Percentiles rank a stretch among this genome's conserved stretches.
Conservation (phyloP, 495 filamentous ascomycete genomes). For the Penicillium paradoxum region DNA sequence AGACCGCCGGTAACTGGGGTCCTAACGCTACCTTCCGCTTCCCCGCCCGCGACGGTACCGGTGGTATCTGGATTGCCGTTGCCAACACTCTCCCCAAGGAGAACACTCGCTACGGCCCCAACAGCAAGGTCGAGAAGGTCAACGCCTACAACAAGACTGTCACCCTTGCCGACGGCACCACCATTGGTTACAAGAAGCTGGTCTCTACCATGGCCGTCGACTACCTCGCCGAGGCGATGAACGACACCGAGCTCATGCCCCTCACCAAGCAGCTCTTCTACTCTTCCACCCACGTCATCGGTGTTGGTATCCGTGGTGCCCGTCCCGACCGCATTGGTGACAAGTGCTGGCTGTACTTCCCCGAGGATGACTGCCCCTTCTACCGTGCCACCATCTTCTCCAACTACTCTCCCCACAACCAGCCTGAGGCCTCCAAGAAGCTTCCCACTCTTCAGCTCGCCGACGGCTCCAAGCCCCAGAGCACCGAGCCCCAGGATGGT, state of each 20-base stretch:
- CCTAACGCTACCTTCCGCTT: conserved; percentile 99
- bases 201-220: conserved; percentile 97
- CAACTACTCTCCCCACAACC: conserved; percentile 99
- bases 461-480: conserved; percentile 71
- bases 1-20: conserved; percentile 96
- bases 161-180: conserved; percentile 77
- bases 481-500: conserved; percentile 65
- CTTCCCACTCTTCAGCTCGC: conserved; percentile 82
- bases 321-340: conserved; percentile 97
- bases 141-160: conserved; percentile 80
- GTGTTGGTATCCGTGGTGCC: conserved; percentile 85
- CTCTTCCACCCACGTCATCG: conserved; percentile 95
- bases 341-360: conserved; percentile 99
- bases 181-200: conserved; percentile 87
- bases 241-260: conserved; percentile 71
- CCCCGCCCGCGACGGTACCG: conserved; percentile 90
- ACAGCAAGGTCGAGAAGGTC: conserved; percentile 78
- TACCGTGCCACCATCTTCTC: conserved; percentile 99
- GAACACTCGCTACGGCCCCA: conserved; percentile 83
- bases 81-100: conserved; percentile 88
- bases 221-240: conserved; percentile 79
- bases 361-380: conserved; percentile 98
- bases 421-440: conserved; percentile 75
- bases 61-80: conserved; percentile 98
- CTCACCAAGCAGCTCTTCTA: conserved; percentile 94